Evolutionary conservation across 129 eudicot genomes (phyloP), one percentile per base, ranked within the genome.

Genomic region (Tanacetum coccineum): DNA sequence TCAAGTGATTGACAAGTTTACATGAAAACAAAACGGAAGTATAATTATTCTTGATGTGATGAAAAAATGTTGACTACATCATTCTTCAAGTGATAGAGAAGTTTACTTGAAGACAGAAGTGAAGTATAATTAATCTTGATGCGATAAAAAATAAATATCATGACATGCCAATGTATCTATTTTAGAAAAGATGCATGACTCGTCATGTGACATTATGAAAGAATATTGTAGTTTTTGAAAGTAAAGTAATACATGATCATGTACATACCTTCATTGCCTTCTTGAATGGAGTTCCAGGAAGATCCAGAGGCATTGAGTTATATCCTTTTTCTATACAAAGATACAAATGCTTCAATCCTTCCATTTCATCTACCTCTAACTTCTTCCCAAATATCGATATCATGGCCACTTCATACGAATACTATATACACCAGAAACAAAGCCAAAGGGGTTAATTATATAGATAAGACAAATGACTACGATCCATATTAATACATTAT

Each of bases 221-320:
- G 14, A 19, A 13, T 14, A 7, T 32, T 47, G 54, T 53, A 42
- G 6, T 53, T 63, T 62, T 63, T 4, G 70, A 62, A 63, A 17
- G 20, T 40, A 53, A 62, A 42, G 54, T 0, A 63, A n/a, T 36
- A 62, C 25, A 39, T 46, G 42, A 21, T 36, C 32, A 67, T 17
- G 7, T 45, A 42, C 21, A 67, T 62, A 87, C 97, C 87, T 88
- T 92, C 89, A 83, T 80, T 3, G 98, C 84, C 72, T 78, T 85
- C 70, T 80, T 61, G 63, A 81, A 92, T 28, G 81, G 81, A 50
- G 95, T 92, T 58, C 98, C 95, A 5, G 91, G 96, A 39, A 92
- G 68, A 81, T 85, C 58, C 67, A 92, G 46, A 50, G 98, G 95
- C 98, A 92, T 88, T 42, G 98, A 92, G 68, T 92, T 92, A 83